Conservation (phyloP, 2,329 filamentous ascomycete species). For the Emmonsia crescens region DNA sequence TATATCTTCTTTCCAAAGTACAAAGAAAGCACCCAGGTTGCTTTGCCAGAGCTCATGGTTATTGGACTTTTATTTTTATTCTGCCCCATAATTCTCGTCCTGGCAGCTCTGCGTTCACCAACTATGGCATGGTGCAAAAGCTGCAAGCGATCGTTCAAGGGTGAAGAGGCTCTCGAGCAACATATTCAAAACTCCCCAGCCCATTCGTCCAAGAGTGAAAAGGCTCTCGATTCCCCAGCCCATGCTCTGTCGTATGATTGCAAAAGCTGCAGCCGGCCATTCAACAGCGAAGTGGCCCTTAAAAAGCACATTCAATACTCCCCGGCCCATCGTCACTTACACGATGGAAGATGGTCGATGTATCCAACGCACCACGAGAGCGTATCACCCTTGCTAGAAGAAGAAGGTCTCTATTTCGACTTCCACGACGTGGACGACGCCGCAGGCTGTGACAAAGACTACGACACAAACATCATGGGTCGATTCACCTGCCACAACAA, state of each 20-base stretch:
- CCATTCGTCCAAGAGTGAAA: neutral
- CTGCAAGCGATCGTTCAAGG: neutral
- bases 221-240: neutral
- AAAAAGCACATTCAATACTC: neutral
- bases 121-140: neutral
- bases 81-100: neutral
- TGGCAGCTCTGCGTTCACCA: too few species aligned
- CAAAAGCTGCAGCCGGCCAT: neutral
- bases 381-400: slow-evolving; percentile 22
- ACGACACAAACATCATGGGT: slow-evolving; percentile 35
- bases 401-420: slow-evolving; percentile 21
- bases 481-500: slow-evolving; percentile 29
- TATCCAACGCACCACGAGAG: slow-evolving; percentile 23
- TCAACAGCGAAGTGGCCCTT: neutral
- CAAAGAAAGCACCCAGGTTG: neutral
- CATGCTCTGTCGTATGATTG: neutral
- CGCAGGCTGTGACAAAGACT: slow-evolving; percentile 16
- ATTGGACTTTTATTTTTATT: neutral
- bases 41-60: neutral
- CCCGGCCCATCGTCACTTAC: neutral
- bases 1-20: neutral
- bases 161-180: neutral
- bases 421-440: slow-evolving; percentile 24
- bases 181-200: neutral
- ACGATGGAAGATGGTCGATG: slow-evolving; percentile 21